phyloP scores from a whole-genome alignment of 371 early-diverging fungal species.

The Rhizopus delemar region DNA sequence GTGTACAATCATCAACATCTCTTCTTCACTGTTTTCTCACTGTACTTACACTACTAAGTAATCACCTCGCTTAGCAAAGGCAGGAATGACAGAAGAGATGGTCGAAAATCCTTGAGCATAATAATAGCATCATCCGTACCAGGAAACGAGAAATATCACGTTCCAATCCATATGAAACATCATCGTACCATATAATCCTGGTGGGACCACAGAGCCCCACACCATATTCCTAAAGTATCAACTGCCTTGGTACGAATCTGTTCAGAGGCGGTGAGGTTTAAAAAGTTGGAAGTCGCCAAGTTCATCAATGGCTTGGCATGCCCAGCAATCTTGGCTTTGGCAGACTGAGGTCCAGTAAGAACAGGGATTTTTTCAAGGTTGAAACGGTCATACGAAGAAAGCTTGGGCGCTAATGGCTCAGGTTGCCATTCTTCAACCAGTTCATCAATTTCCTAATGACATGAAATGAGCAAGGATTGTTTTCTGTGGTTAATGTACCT shows the following conservation, averaged over 20 bases:
- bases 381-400: constrained; percentile 71
- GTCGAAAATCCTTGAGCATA: constrained; percentile 98
- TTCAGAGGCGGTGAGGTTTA: constrained; percentile 79
- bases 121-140: constrained; percentile 93
- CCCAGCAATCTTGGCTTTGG: constrained; percentile 57
- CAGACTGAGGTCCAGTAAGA: constrained; percentile 68
- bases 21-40: no score
- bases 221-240: constrained; percentile 92
- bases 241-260: constrained; percentile 86
- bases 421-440: constrained; percentile 96
- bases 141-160: constrained; percentile 81
- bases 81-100: constrained; percentile 94
- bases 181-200: constrained; percentile 99
- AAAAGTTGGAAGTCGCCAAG: constrained; percentile 85
- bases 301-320: constrained; percentile 69
- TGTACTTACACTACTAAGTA: constrained; percentile 80
- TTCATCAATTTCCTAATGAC: constrained; percentile 64
- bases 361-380: constrained; percentile 81
- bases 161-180: constrained; percentile 98
- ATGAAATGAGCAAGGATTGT: not conserved
- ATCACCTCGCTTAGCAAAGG: constrained; percentile 97
- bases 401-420: constrained; percentile 86
- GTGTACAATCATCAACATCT: not conserved
- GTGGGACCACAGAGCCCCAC: constrained; percentile 99
- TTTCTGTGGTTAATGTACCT: constrained; percentile 49